Evolutionary conservation across 2,329 filamentous ascomycete species (phyloP).

Genomic region (Colletotrichum tabaci): DNA sequence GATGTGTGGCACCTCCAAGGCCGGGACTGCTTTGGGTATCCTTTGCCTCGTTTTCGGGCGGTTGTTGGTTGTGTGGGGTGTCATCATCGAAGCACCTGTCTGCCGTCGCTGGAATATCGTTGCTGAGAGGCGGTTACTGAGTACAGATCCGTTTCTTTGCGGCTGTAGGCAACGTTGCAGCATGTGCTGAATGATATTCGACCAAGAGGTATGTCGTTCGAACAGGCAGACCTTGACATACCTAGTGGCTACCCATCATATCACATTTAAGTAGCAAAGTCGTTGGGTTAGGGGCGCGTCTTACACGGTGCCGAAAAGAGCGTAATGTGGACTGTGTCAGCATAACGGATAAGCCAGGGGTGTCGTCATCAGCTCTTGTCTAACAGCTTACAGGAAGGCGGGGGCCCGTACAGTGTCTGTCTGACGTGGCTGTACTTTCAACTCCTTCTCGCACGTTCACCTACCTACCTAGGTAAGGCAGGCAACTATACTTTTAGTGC

Average conservation of each 20-base stretch:
- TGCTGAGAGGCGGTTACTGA: not conserved
- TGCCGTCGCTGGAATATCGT: constrained; percentile 11
- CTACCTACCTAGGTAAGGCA: too few species aligned
- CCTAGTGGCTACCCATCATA: too few species aligned
- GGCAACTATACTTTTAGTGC: too few species aligned
- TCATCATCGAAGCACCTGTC: constrained; percentile 1
- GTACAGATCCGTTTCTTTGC: not conserved
- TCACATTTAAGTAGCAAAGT: constrained; percentile 15
- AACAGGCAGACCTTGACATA: not conserved
- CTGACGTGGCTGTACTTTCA: too few species aligned
- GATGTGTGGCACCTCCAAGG: constrained; percentile 62
- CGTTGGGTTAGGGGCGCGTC: not conserved
- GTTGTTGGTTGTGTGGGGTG: constrained; percentile 14
- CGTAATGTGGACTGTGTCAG: constrained; percentile 13
- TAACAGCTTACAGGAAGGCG: not conserved
- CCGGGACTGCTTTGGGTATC: constrained; percentile 56
- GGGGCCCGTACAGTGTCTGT: not conserved
- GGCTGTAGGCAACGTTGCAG: not conserved
- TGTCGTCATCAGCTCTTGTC: not conserved
- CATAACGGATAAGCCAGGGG: constrained; percentile 32
- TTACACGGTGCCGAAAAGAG: constrained; percentile 7
- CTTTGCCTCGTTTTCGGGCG: constrained; percentile 53
- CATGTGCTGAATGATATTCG: not conserved
- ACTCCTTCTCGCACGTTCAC: not conserved
- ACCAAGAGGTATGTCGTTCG: not conserved